phyloP scores from a whole-genome alignment of 208 protist species.

The Wallacemonas rigidus region DNA sequence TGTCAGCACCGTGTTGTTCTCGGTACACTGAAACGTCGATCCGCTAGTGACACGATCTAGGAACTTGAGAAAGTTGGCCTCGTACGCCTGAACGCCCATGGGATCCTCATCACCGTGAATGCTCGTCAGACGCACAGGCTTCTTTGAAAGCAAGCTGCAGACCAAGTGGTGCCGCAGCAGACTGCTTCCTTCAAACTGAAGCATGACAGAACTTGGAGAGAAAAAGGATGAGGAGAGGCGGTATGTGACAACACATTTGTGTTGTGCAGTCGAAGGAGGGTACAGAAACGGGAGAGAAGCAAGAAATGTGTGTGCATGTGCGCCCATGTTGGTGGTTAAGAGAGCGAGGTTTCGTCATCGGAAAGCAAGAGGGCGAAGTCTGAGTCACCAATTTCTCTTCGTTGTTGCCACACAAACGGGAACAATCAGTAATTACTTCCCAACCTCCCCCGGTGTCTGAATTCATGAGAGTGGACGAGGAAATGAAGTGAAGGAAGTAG shows the following conservation, averaged over 20 bases:
- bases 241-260: neutral
- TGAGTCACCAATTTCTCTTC: too few species aligned
- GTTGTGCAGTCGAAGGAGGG: neutral
- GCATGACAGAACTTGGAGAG: slow-evolving; percentile 35
- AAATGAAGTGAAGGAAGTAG: too few species aligned
- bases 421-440: too few species aligned
- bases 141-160: slow-evolving; percentile 82
- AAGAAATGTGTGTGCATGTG: too few species aligned
- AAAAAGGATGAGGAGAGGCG: neutral
- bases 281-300: too few species aligned
- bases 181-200: slow-evolving; percentile 83
- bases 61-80: slow-evolving; percentile 94
- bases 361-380: too few species aligned
- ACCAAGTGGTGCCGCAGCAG: slow-evolving; percentile 88
- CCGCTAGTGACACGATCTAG: slow-evolving; percentile 91
- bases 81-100: slow-evolving; percentile 68
- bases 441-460: too few species aligned
- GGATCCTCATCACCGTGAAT: slow-evolving; percentile 77
- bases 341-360: too few species aligned
- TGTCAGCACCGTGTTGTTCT: slow-evolving; percentile 76
- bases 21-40: slow-evolving; percentile 67
- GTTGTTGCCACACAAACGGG: too few species aligned
- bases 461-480: too few species aligned
- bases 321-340: too few species aligned
- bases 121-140: slow-evolving; percentile 64